phyloP scores from a whole-genome alignment of 2,329 filamentous ascomycete genomes.

The Leptographium flavum region DNA sequence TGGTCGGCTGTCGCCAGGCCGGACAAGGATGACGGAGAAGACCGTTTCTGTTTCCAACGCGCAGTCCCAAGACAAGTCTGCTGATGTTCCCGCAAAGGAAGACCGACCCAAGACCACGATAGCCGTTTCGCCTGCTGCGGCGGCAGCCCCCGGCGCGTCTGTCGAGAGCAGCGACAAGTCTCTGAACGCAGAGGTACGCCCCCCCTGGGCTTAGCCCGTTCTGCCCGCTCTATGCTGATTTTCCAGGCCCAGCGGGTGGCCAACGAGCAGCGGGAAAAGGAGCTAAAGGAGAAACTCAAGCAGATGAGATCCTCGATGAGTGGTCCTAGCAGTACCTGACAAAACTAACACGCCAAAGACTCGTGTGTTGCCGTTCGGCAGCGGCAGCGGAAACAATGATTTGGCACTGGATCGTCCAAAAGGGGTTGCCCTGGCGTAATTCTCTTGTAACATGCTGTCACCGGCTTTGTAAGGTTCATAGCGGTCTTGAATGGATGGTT shows the following conservation, averaged over 20 bases:
- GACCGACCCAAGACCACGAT: constrained; percentile 21
- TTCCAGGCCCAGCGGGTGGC: constrained; percentile 25
- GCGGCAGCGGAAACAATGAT: too few relatives aligned
- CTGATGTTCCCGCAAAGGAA: constrained; percentile 41
- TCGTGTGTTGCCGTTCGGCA: constrained; percentile 11
- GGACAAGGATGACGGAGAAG: constrained; percentile 27
- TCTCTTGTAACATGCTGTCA: too few relatives aligned
- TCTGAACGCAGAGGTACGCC: too few relatives aligned
- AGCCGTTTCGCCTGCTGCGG: background rate
- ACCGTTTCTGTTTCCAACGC: constrained; percentile 37
- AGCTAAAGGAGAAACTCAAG: constrained; percentile 39
- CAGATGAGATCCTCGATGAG: constrained; percentile 38
- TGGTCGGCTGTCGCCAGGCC: background rate
- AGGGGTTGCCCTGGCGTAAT: too few relatives aligned
- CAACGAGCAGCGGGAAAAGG: constrained; percentile 32
- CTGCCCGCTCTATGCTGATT: too few relatives aligned
- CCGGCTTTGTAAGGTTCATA: too few relatives aligned
- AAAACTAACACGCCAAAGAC: constrained; percentile 30
- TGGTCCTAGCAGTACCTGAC: constrained; percentile 23
- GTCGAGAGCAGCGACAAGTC: too few relatives aligned
- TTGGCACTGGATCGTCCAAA: too few relatives aligned
- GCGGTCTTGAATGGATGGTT: too few relatives aligned
- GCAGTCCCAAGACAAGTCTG: constrained; percentile 34
- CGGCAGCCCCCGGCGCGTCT: too few relatives aligned
- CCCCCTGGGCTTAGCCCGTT: too few relatives aligned